Base-by-base conservation (phyloP, 2,329 filamentous ascomycete species). In the Colletotrichum neosansevieriae region DNA sequence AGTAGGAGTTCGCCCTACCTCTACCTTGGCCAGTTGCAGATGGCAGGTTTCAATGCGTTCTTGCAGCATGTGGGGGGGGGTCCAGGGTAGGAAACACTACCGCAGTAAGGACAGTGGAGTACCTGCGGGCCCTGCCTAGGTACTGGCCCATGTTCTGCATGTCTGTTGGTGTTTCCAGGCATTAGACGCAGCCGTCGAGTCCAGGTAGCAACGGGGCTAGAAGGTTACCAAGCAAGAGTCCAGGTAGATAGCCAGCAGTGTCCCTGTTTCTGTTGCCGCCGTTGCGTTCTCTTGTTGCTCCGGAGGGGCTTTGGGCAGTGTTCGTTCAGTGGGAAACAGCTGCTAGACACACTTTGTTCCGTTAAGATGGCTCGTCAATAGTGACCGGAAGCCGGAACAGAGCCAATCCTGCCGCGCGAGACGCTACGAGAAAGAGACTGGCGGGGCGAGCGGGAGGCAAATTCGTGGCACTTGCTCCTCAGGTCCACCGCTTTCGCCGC, bases 1-100 rank as follows among this genome's bases (percentile, higher is more conserved):
- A 54, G 50, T 24, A 29, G 29, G 32, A 29, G 34, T 29, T 64
- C 64, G 59, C 60, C 19, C 54, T 64, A 51, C 44, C 47, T 49
- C 24, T 64, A 51, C 44, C 47, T 49, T 17, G 36, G 60, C 49
- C 54, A 49, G 61, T 58, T 65, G 61, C 60, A 42, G 38, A 64
- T 59, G 65, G 40, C 32, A 65, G 61, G 54, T 68, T 67, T 59
- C 60, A 59, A 54, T 54, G 65, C 54, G 53, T 53, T 59, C 53
- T 38, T 44, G 24, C 53, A 42, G 36, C 38, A 38, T 19, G 40
- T 17, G 10, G 17, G 15, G 19, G 19, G 63, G 32, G 24, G 21
- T 36, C 40, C 53, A n/a, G 44, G 32, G 42, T 40, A 58, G 53
- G 53, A 50, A 58, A 58, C 53, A 21, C 34, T 24, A 21, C 21